Evolutionary conservation across 306 rosid genomes (phyloP), one percentile per base, ranked within the genome.

Genomic region (Acacia crassicarpa): DNA sequence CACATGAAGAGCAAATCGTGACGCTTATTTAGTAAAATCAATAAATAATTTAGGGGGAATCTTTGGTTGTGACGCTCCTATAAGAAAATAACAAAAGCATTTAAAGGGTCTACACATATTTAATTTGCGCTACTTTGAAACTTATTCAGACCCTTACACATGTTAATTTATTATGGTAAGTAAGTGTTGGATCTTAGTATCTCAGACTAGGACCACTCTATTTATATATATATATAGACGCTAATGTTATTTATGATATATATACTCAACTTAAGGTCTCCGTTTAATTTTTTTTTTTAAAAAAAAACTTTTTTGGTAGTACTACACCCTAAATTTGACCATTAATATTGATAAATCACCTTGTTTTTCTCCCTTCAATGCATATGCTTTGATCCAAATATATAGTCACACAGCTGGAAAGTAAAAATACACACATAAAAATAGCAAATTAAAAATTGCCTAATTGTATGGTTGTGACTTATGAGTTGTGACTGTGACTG

Each of bases 81-180:
- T 6, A 11, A 38, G 49, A 38, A 20, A 19, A 67, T 0, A 20
- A 38, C 15, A 38, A 35, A 6, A 6, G 16, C 73, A 68, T 62
- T 62, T 14, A 27, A 27, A 62, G 10, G 17, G 2, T 12, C 17
- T 12, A 61, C 9, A 25, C 19, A 22, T 23, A 59, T 22, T 38
- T 53, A 19, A 53, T 53, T 53, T 17, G 0, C 84, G 1, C 61
- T 68, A 35, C 54, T 62, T 81, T 83, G 40, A 78, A 78, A 63
- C 78, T 77, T 48, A 14, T 33, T 80, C 83, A 84, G 80, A 45
- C 9, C 32, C 41, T 79, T 32, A 43, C 70, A 74, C 67, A 81
- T 78, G 68, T 78, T 75, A 75, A 83, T 44, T 83, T 33, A 63
- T 33, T 63, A n/a, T n/a, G n/a, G n/a, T n/a, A n/a, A 27, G 68